phyloP scores from a whole-genome alignment of 768 basidiomycete species.

The Xerocomellus intermedius region DNA sequence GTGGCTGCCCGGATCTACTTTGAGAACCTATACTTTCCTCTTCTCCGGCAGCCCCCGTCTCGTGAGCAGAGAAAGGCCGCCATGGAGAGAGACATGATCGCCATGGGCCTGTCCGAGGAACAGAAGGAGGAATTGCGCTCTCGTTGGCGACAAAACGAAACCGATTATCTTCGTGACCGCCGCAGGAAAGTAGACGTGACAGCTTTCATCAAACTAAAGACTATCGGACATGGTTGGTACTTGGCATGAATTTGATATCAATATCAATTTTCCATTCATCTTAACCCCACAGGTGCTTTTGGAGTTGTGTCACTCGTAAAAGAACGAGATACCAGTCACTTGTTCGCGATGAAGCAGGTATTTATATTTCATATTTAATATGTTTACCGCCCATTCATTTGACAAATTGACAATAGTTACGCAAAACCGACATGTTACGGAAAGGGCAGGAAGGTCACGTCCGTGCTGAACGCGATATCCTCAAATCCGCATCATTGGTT shows the following conservation, averaged over 20 bases:
- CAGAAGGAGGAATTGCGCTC: constrained; percentile 72
- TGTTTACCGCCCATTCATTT: constrained; percentile 26
- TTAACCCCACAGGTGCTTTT: constrained; percentile 71
- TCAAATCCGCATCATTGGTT: constrained; percentile 85
- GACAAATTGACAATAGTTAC: constrained; percentile 48
- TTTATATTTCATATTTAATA: constrained; percentile 30
- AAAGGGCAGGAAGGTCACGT: constrained; percentile 98
- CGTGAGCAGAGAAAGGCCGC: constrained; percentile 82
- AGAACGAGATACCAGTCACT: constrained; percentile 72
- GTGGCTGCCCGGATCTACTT: constrained; percentile 93
- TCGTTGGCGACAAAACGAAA: constrained; percentile 86
- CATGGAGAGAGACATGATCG: constrained; percentile 84
- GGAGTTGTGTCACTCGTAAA: constrained; percentile 92
- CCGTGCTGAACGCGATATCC: constrained; percentile 90
- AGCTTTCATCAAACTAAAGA: constrained; percentile 87
- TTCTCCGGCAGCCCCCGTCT: constrained; percentile 81
- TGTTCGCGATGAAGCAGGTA: constrained; percentile 98
- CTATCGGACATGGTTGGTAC: constrained; percentile 83
- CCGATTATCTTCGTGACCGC: constrained; percentile 81
- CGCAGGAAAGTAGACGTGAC: constrained; percentile 80
- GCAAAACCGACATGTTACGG: constrained; percentile 90
- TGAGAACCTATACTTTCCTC: constrained; percentile 84
- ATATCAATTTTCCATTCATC: constrained; percentile 24
- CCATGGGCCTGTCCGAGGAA: constrained; percentile 64
- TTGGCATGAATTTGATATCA: constrained; percentile 27